Conservation (phyloP, 1,284 basidiomycete species). For the Athelia sp. region DNA sequence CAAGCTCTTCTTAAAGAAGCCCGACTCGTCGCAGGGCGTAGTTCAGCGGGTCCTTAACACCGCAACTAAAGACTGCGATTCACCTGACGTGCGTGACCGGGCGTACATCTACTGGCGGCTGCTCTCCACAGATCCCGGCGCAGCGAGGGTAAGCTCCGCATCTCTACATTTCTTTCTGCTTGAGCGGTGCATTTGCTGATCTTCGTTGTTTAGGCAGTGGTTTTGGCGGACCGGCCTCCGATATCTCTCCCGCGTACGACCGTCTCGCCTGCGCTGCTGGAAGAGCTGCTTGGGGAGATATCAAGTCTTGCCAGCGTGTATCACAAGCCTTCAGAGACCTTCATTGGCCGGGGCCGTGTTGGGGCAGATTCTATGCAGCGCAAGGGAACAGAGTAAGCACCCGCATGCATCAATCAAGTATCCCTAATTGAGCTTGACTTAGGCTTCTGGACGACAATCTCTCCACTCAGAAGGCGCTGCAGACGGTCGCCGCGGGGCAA, state of each 20-base stretch:
- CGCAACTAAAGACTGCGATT: slow-evolving; percentile 96
- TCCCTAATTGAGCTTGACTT: slow-evolving; percentile 4
- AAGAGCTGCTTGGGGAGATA: slow-evolving; percentile 88
- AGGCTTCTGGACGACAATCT: slow-evolving; percentile 59
- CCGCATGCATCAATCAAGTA: slow-evolving; percentile 6
- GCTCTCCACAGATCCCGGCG: slow-evolving; percentile 87
- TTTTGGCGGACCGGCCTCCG: slow-evolving; percentile 87
- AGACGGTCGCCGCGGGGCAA: slow-evolving; percentile 86
- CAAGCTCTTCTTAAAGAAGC: slow-evolving; percentile 94
- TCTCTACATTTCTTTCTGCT: not conserved
- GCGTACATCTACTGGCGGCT: slow-evolving; percentile 97
- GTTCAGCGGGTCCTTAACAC: slow-evolving; percentile 90
- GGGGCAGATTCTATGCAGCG: slow-evolving; percentile 80
- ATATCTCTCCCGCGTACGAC: slow-evolving; percentile 91
- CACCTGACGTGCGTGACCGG: slow-evolving; percentile 93
- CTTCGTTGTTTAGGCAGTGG: slow-evolving; percentile 62
- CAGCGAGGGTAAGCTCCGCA: slow-evolving; percentile 70
- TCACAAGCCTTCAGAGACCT: slow-evolving; percentile 92
- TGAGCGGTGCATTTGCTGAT: not conserved
- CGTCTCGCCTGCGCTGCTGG: slow-evolving; percentile 85
- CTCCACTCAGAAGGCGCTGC: slow-evolving; percentile 78
- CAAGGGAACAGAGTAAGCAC: slow-evolving; percentile 68
- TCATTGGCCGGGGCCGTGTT: slow-evolving; percentile 80
- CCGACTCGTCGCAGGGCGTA: slow-evolving; percentile 85
- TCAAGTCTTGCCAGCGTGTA: slow-evolving; percentile 89